Evolutionary conservation across 306 rosid genomes (phyloP).

Genomic region (Psophocarpus tetragonolobus): DNA sequence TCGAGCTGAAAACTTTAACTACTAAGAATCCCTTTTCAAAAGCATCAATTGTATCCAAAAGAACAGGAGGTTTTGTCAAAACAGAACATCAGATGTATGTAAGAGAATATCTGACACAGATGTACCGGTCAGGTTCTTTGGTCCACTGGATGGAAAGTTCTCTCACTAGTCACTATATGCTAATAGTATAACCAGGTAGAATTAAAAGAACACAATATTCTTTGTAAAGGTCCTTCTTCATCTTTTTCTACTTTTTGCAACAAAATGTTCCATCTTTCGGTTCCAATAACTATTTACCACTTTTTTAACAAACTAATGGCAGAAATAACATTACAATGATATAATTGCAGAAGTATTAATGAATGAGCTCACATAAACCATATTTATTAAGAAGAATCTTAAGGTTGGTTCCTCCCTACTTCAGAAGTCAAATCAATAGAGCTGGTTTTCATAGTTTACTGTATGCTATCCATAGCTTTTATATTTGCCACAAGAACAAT

Average conservation of each 20-base stretch:
- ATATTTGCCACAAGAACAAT: slow-evolving; percentile 1
- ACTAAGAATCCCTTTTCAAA: not conserved
- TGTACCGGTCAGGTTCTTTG: not conserved
- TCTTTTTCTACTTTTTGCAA: not conserved
- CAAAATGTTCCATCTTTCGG: not conserved
- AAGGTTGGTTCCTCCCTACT: not conserved
- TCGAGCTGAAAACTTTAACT: not conserved
- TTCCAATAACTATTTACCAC: not conserved
- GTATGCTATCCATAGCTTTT: not conserved
- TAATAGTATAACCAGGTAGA: slow-evolving; percentile 1
- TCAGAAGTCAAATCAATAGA: not conserved
- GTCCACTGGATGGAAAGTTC: not conserved
- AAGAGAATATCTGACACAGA: slow-evolving; percentile 24
- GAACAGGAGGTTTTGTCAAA: not conserved
- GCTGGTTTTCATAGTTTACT: not conserved
- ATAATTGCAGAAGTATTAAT: not conserved
- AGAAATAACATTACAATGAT: not conserved
- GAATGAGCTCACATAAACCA: slow-evolving; percentile 5
- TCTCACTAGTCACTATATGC: not conserved
- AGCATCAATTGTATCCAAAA: not conserved
- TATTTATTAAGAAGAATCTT: not conserved
- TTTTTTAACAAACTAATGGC: not conserved
- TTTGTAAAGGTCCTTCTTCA: not conserved
- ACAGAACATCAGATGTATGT: slow-evolving; percentile 5
- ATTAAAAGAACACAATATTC: not conserved